Percentiles rank a stretch among this genome's conserved stretches.
phyloP scores from a whole-genome alignment of 75 land plant genomes.

The Cupressus sempervirens region DNA sequence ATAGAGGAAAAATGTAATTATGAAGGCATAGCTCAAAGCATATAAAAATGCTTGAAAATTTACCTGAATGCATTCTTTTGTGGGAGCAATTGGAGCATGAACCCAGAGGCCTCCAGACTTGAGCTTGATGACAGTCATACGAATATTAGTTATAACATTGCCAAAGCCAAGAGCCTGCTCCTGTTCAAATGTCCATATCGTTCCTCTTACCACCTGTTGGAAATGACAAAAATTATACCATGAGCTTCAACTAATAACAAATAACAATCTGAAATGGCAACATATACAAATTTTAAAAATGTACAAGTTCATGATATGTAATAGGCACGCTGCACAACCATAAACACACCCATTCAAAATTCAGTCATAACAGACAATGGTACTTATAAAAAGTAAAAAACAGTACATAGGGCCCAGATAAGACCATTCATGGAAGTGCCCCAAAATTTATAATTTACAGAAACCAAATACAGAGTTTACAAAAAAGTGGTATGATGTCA shows the following conservation, averaged over 20 bases:
- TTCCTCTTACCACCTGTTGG: constrained; percentile 64
- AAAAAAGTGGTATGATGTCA: background rate
- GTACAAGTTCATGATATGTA: background rate
- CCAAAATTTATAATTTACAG: background rate
- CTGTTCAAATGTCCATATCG: constrained; percentile 95
- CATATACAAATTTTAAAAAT: background rate
- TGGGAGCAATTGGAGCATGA: constrained; percentile 99
- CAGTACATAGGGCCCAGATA: background rate
- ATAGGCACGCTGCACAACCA: background rate
- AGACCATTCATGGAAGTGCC: background rate
- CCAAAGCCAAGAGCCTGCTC: constrained; percentile 98
- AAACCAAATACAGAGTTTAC: background rate
- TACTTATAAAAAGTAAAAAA: too few relatives aligned
- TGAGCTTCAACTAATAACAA: background rate
- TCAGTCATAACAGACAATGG: too few relatives aligned
- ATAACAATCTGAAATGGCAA: background rate
- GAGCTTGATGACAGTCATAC: constrained; percentile 98
- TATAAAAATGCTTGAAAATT: background rate
- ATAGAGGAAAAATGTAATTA: background rate
- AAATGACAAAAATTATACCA: background rate
- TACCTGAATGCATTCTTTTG: constrained; percentile 94
- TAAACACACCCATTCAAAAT: background rate
- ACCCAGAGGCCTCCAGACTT: constrained; percentile 98
- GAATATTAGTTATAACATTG: constrained; percentile 87
- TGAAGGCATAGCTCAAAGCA: background rate